These are phyloP conservation scores for Alternaria alternata DNA, from an alignment of 2,329 filamentous ascomycete species.

Conservation along the genomic window DNA sequence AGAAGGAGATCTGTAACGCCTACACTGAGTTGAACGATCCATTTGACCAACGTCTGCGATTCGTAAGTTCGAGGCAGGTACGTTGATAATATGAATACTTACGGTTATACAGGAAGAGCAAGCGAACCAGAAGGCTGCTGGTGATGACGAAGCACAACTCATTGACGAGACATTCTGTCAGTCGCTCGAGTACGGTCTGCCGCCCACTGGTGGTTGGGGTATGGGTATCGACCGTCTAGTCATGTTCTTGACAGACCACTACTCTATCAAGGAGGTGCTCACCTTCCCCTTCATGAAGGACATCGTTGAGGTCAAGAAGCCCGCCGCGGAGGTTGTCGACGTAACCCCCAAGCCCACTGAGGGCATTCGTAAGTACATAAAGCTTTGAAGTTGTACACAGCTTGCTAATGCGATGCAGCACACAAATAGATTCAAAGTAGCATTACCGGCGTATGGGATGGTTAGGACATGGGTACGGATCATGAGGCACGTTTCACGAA, in stretches of 20 bases:
- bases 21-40: slow-evolving; percentile 99
- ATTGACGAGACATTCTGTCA: slow-evolving; percentile 96
- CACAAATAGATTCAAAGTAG: slow-evolving; percentile 32
- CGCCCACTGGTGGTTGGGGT: slow-evolving; percentile 94
- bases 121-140: slow-evolving; percentile 88
- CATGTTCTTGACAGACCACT: slow-evolving; percentile 96
- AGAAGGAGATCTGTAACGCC: slow-evolving; percentile 96
- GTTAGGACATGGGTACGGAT: slow-evolving; percentile 3
- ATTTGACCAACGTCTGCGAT: slow-evolving; percentile 82
- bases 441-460: slow-evolving; percentile 21
- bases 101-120: slow-evolving; percentile 71
- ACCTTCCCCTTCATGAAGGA: slow-evolving; percentile 99
- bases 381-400: background rate
- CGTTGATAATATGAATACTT: slow-evolving; percentile 9
- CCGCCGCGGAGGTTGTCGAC: slow-evolving; percentile 70
- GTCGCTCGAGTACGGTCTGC: slow-evolving; percentile 83
- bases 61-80: slow-evolving; percentile 57
- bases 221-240: slow-evolving; percentile 94
- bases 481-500: slow-evolving; percentile 23
- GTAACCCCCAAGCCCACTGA: slow-evolving; percentile 68
- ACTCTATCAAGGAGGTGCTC: slow-evolving; percentile 94
- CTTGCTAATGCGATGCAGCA: slow-evolving; percentile 21
- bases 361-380: slow-evolving; percentile 58
- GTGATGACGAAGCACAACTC: slow-evolving; percentile 95
- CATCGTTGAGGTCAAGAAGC: slow-evolving; percentile 46